Evolutionary conservation across 345 rosid species (phyloP).

Genomic region (Fremontodendron californicum): DNA sequence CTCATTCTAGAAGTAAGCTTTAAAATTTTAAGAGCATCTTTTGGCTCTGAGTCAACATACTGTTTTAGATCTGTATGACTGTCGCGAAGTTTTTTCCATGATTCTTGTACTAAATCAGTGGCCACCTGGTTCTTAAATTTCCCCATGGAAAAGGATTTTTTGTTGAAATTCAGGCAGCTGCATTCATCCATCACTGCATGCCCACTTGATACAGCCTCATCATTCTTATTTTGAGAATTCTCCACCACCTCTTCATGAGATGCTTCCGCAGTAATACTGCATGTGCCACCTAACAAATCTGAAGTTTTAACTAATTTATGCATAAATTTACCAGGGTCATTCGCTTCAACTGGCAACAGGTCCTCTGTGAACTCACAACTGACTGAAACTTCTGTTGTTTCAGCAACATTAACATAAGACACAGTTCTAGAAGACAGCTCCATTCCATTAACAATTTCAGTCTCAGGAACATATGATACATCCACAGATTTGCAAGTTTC

Average conservation of each 20-base stretch:
- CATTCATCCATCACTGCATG: slow-evolving; percentile 77
- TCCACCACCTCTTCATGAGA: slow-evolving; percentile 40
- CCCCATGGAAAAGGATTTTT: slow-evolving; percentile 28
- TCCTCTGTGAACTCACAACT: slow-evolving; percentile 31
- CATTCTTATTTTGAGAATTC: slow-evolving; percentile 39
- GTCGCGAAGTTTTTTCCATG: slow-evolving; percentile 61
- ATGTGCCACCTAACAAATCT: slow-evolving; percentile 29
- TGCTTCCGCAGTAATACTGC: slow-evolving; percentile 39
- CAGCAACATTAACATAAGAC: slow-evolving; percentile 37
- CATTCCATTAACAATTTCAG: slow-evolving; percentile 46
- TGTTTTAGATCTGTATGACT: slow-evolving; percentile 40
- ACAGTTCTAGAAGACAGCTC: slow-evolving; percentile 40
- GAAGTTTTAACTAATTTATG: slow-evolving; percentile 27
- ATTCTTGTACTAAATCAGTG: slow-evolving; percentile 46
- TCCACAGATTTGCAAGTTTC: slow-evolving; percentile 45
- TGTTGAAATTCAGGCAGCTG: slow-evolving; percentile 66
- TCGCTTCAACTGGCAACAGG: slow-evolving; percentile 28
- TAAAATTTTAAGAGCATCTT: slow-evolving; percentile 44
- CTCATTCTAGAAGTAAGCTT: slow-evolving; percentile 50
- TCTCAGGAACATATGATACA: slow-evolving; percentile 77
- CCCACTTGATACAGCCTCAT: slow-evolving; percentile 33
- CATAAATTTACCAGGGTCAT: slow-evolving; percentile 22
- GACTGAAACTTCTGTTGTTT: slow-evolving; percentile 45
- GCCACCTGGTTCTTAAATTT: slow-evolving; percentile 21
- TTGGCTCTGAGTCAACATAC: slow-evolving; percentile 46